Conservation (phyloP, 1,284 basidiomycete genomes). For the Sanghuangporus baumii region DNA sequence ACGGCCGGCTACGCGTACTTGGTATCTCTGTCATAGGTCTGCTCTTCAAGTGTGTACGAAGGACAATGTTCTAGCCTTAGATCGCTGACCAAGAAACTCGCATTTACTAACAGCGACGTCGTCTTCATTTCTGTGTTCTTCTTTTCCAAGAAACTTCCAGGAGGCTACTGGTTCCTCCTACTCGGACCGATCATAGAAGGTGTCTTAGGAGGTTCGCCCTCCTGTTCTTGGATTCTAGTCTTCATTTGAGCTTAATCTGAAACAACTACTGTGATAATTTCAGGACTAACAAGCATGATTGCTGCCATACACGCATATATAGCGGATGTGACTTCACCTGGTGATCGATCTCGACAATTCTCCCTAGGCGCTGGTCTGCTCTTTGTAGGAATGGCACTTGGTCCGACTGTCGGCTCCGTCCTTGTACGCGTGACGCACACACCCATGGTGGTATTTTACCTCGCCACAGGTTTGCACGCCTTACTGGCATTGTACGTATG, state of each 20-base stretch:
- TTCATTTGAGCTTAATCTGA: not conserved
- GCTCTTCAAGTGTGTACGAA: conserved; percentile 41
- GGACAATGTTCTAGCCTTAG: not conserved
- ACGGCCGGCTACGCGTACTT: conserved; percentile 68
- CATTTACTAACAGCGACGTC: conserved; percentile 38
- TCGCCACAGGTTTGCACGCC: conserved; percentile 43
- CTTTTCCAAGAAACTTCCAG: conserved; percentile 58
- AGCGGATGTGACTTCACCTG: conserved; percentile 50
- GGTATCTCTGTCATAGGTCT: conserved; percentile 58
- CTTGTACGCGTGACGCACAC: conserved; percentile 55
- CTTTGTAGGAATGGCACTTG: conserved; percentile 63
- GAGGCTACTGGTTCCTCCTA: conserved; percentile 82
- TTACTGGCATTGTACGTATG: conserved; percentile 47
- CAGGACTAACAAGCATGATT: conserved; percentile 40
- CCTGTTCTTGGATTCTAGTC: not conserved
- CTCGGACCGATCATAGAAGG: conserved; percentile 74
- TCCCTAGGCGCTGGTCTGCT: conserved; percentile 57
- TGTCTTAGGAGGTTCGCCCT: conserved; percentile 60
- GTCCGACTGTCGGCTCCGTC: conserved; percentile 66
- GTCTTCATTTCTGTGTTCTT: conserved; percentile 63
- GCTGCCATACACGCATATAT: conserved; percentile 59
- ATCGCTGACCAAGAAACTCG: not conserved
- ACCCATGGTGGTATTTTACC: conserved; percentile 69
- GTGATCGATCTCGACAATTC: conserved; percentile 55
- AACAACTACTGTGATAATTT: not conserved